Conservation (phyloP, 1,284 basidiomycete genomes). For the Lentinula novae-zelandiae region DNA sequence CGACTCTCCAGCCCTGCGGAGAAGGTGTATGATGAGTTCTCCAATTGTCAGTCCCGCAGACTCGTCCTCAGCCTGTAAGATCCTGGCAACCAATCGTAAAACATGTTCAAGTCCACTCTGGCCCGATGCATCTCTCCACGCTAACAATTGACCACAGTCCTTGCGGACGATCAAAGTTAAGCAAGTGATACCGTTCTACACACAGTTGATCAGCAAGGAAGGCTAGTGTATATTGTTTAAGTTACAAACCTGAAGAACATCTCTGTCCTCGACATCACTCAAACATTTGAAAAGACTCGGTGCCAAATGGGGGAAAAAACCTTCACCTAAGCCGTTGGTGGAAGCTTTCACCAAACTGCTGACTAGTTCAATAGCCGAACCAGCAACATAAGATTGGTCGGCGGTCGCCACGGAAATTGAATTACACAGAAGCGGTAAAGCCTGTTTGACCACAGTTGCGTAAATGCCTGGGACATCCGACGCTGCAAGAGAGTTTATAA, state of each 20-base stretch:
- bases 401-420: constrained; percentile 57
- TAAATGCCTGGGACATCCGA: constrained; percentile 61
- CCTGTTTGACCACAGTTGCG: constrained; percentile 65
- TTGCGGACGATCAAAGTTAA: constrained; percentile 86
- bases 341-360: constrained; percentile 68
- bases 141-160: constrained; percentile 75
- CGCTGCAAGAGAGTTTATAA: constrained; percentile 69
- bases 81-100: constrained; percentile 70
- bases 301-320: constrained; percentile 73
- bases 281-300: constrained; percentile 73
- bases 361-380: constrained; percentile 80
- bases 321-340: constrained; percentile 65
- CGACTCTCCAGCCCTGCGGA: constrained; percentile 76
- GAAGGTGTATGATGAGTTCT: constrained; percentile 89
- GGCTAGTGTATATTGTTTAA: background rate
- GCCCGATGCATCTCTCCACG: constrained; percentile 68
- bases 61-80: constrained; percentile 77
- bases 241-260: constrained; percentile 70
- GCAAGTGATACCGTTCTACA: constrained; percentile 77
- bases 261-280: constrained; percentile 71
- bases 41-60: constrained; percentile 91
- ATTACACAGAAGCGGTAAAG: constrained; percentile 69
- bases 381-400: constrained; percentile 67
- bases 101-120: constrained; percentile 74
- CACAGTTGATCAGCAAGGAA: constrained; percentile 1